Conservation (phyloP, 129 eudicot species). For the Saussurea involucrata region DNA sequence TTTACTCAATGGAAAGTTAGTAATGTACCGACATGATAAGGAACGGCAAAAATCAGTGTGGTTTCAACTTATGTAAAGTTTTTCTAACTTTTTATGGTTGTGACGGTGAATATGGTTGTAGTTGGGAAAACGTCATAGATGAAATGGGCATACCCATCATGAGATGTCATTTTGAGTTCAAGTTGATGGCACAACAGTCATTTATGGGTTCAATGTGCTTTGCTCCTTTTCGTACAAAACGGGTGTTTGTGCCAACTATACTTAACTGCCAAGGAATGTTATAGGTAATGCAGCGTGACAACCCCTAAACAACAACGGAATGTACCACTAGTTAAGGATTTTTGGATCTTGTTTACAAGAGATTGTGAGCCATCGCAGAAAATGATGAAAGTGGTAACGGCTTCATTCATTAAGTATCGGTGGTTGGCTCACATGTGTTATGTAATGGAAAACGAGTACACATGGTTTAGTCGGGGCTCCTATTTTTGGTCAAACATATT, state of each 20-base stretch:
- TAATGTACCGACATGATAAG: not conserved
- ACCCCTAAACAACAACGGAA: not conserved
- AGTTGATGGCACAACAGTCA: not conserved
- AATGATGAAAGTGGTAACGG: not conserved
- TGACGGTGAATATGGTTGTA: not conserved
- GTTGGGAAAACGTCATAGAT: not conserved
- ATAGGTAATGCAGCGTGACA: not conserved
- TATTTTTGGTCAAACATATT: slow-evolving; percentile 28
- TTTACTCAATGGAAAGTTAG: not conserved
- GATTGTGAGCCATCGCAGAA: not conserved
- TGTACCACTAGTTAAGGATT: not conserved
- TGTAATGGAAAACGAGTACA: slow-evolving; percentile 19
- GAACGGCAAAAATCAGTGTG: not conserved
- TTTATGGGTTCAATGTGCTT: not conserved
- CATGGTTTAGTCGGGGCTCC: slow-evolving; percentile 6
- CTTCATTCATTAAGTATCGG: slow-evolving; percentile 10
- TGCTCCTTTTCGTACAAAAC: slow-evolving; percentile 3
- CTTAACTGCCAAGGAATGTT: not conserved
- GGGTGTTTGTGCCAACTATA: slow-evolving; percentile 5
- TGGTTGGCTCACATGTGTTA: slow-evolving; percentile 30
- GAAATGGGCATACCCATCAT: not conserved
- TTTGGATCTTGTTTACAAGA: not conserved
- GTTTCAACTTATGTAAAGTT: not conserved
- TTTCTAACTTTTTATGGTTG: not conserved
- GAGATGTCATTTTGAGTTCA: slow-evolving; percentile 6